Base-by-base conservation (phyloP, 1,284 basidiomycete species). In the Ustilago trichophora region DNA sequence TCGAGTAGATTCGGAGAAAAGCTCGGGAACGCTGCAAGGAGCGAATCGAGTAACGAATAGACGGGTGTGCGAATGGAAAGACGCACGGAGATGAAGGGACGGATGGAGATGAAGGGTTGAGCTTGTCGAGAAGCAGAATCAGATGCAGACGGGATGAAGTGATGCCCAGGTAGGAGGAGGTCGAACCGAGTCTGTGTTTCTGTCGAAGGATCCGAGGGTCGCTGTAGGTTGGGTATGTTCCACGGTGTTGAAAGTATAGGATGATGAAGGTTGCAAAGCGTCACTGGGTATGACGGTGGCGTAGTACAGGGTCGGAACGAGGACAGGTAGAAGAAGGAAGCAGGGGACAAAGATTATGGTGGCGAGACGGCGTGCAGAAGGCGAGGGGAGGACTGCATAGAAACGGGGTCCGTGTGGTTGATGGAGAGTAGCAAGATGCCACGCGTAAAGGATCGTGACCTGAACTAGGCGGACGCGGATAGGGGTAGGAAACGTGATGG, bases 331-430 rank as follows among this genome's bases (percentile, higher is more conserved):
- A n/a, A 25, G 25, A 36, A 19, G 25, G n/a, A 21, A 26, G 15
- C 10, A 18, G 32, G 12, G 18, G n/a, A n/a, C n/a, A 6, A 26
- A 25, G n/a, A 35, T 32, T 19, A 19, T 44, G 43, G 24, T 34
- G 24, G 15, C 26, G 6, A 19, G 27, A 21, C 11, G 40, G 40
- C 27, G 40, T 36, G 35, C 45, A 47, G 45, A 35, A n/a, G n/a
- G 24, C 42, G 15, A 25, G 19, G 25, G 24, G 45, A n/a, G 22
- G 13, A 15, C 35, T 47, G 45, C 27, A 22, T 19, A 12, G 26
- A 37, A 38, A 29, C n/a, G 35, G 26, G 45, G 34, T 37, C 45
- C 45, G 45, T 47, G 45, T 47, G 25, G 12, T 34, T 34, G 33
- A 26, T n/a, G 19, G 31, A 21, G 26, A 18, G 16, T 31, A 18